Evolutionary conservation across 805 yeast genomes (phyloP), one percentile per base, ranked within the genome.

Genomic region (Suhomyces faveliae): DNA sequence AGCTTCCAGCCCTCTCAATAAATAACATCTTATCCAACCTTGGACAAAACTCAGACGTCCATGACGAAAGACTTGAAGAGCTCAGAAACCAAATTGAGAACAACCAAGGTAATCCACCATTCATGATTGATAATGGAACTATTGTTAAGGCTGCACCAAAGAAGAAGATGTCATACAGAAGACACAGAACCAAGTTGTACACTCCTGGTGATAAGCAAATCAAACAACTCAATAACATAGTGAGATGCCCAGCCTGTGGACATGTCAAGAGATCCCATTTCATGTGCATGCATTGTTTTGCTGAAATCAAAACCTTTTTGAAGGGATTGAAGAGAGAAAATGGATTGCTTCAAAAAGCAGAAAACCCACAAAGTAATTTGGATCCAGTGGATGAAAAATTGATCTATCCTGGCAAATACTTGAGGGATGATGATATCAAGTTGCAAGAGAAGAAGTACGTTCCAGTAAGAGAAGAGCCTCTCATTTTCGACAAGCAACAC

Each of bases 161-260:
- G 76, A 90, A 91, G 80, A 91, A 90, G 67, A 83, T 83, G 2
- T 89, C 98, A 6, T 89, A 89, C 64, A 81, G 81, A 71, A 87
- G 89, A 67, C 87, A 88, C 61, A 84, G 97, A 67, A 85, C 81
- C 63, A 83, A 91, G 70, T 81, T 86, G 56, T 80, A 88, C 55
- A 90, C 89, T 6, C 89, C 92, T 3, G 95, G 88, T 9, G 78
- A 81, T 49, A 92, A 89, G 65, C 94, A 90, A 57, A 73, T 88
- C 55, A 82, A 87, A 64, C 83, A 84, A 43, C 76, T 87, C 54
- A 79, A 83, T 47, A 85, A 88, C 62, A 73, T 94, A 60, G 89
- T 86, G 52, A 80, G 96, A 64, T 92, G 99, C 64, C 97, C 98
- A 2, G 85, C 96, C 0, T 92, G 99, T 71, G 99, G 99, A 39